These are phyloP conservation scores for Sinapis alba DNA, from an alignment of 441 rosid genomes.

Conservation along the genomic window DNA sequence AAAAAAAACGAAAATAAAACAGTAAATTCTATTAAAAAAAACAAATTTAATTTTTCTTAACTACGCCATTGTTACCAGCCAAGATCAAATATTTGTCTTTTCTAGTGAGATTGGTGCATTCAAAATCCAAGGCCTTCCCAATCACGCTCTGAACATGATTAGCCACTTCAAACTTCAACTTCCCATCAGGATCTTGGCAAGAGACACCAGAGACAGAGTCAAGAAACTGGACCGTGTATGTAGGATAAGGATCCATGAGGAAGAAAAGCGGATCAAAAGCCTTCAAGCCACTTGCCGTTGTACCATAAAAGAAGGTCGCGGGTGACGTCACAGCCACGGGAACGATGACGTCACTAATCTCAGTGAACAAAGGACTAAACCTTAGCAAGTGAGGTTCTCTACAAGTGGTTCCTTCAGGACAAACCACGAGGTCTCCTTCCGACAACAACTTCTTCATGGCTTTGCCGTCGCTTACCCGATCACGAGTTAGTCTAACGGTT, in stretches of 20 bases:
- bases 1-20: slow-evolving; percentile 1
- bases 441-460: slow-evolving; percentile 47
- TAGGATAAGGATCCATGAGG: slow-evolving; percentile 55
- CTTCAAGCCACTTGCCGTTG: slow-evolving; percentile 61
- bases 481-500: slow-evolving; percentile 54
- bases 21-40: neutral
- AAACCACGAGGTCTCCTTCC: slow-evolving; percentile 60
- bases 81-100: slow-evolving; percentile 63
- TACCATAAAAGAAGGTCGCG: slow-evolving; percentile 54
- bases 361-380: slow-evolving; percentile 62
- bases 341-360: slow-evolving; percentile 49
- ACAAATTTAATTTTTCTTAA: slow-evolving; percentile 6
- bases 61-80: slow-evolving; percentile 60
- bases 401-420: slow-evolving; percentile 73
- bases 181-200: slow-evolving; percentile 28
- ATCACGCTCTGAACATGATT: slow-evolving; percentile 52
- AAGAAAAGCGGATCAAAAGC: slow-evolving; percentile 62
- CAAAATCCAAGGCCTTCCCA: slow-evolving; percentile 51
- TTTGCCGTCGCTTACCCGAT: slow-evolving; percentile 46
- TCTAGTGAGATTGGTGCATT: slow-evolving; percentile 56
- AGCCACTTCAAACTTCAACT: slow-evolving; percentile 53
- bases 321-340: slow-evolving; percentile 49
- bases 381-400: slow-evolving; percentile 60
- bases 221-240: slow-evolving; percentile 43
- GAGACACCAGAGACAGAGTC: slow-evolving; percentile 42